Percentiles rank a stretch among this genome's conserved stretches.
These are phyloP conservation scores for Beauveria brongniartii DNA, from an alignment of 2,329 filamentous ascomycete species.

Conservation along the genomic window DNA sequence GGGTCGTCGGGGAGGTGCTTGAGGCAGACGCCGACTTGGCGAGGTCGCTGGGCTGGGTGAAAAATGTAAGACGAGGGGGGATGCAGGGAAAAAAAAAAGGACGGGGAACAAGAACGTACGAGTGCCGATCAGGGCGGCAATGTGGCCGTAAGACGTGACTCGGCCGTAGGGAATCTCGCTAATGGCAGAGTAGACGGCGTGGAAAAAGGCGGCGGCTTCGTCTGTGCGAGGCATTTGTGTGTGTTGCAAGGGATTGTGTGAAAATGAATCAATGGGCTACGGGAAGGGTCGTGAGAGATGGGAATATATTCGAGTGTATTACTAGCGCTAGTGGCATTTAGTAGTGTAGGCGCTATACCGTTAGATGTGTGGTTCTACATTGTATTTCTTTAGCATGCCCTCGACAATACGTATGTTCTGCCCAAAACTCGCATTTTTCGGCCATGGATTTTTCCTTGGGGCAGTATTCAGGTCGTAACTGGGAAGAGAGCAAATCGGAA, in stretches of 20 bases:
- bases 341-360: too few relatives aligned
- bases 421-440: slow-evolving; percentile 10
- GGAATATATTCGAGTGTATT: too few relatives aligned
- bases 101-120: slow-evolving; percentile 41
- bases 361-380: background rate
- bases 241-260: background rate
- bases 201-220: slow-evolving; percentile 66
- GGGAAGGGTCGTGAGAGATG: too few relatives aligned
- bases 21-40: slow-evolving; percentile 84
- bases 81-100: background rate
- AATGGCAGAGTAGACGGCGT: slow-evolving; percentile 72
- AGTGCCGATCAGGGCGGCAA: slow-evolving; percentile 62
- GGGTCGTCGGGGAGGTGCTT: slow-evolving; percentile 65
- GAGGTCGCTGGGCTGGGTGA: slow-evolving; percentile 54
- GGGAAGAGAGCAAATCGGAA: slow-evolving; percentile 14
- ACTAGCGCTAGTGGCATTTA: too few relatives aligned
- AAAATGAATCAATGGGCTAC: too few relatives aligned
- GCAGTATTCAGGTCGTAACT: slow-evolving; percentile 11
- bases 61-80: background rate
- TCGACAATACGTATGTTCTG: slow-evolving; percentile 12
- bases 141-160: slow-evolving; percentile 84
- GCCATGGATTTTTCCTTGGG: slow-evolving; percentile 1
- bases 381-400: slow-evolving; percentile 10
- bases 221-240: slow-evolving; percentile 58
- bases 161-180: slow-evolving; percentile 76